phyloP scores from a whole-genome alignment of 2,329 filamentous ascomycete genomes.

The Plenodomus tracheiphilus region DNA sequence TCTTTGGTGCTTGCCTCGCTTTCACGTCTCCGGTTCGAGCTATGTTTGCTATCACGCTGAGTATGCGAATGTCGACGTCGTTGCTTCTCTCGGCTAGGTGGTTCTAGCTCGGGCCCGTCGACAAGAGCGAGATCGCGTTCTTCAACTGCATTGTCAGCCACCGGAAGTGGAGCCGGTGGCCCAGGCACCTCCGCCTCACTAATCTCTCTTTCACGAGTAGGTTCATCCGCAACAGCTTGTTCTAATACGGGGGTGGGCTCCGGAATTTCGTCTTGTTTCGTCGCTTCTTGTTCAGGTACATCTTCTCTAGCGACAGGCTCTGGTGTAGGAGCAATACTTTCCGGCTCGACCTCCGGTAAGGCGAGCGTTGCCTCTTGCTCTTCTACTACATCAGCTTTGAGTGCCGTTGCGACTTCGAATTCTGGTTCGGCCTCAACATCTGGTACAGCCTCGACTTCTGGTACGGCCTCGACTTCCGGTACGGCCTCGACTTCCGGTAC shows the following conservation, averaged over 20 bases:
- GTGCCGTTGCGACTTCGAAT: not conserved
- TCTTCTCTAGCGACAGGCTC: not conserved
- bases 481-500: not conserved
- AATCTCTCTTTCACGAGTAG: constrained; percentile 1
- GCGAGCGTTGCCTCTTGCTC: not conserved
- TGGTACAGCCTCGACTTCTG: not conserved
- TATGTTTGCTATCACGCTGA: constrained; percentile 30
- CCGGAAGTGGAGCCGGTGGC: not conserved
- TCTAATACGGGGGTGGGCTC: constrained; percentile 2
- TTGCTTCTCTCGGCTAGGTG: constrained; percentile 25
- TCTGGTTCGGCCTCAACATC: not conserved
- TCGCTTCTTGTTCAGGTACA: not conserved
- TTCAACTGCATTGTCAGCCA: constrained; percentile 6
- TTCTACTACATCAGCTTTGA: not conserved
- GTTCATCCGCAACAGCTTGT: constrained; percentile 3
- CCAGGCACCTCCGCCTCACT: constrained; percentile 4
- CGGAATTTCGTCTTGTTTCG: not conserved
- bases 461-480: not conserved
- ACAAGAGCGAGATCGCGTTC: constrained; percentile 34
- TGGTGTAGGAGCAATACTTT: not conserved
- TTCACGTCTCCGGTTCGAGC: constrained; percentile 33
- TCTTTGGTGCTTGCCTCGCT: constrained; percentile 36
- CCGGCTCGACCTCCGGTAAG: not conserved
- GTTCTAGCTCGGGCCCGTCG: constrained; percentile 24
- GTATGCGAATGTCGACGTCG: constrained; percentile 36